Percentiles rank a stretch among this genome's conserved stretches.
Conservation (phyloP, 1,284 basidiomycete genomes). For the Ceratobasidium sp. region DNA sequence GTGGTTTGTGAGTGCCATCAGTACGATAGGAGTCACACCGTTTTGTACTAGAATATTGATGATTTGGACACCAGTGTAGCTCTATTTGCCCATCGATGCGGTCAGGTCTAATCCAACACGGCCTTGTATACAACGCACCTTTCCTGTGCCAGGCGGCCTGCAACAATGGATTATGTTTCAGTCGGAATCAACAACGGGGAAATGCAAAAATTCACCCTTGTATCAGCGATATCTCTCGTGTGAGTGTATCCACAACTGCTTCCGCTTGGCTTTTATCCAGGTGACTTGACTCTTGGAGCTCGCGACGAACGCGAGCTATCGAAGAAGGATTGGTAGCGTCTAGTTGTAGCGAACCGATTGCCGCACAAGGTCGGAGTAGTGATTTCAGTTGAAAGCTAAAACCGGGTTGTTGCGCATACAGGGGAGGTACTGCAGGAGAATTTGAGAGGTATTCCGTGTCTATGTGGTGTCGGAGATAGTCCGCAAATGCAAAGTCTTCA, state of each 20-base stretch:
- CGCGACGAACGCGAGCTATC: constrained; percentile 53
- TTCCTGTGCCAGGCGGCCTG: constrained; percentile 78
- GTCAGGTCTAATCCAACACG: background rate
- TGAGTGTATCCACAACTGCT: constrained; percentile 66
- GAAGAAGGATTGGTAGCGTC: constrained; percentile 52
- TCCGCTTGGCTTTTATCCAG: constrained; percentile 73
- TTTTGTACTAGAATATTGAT: constrained; percentile 65
- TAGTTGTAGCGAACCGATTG: constrained; percentile 48
- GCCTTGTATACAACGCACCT: constrained; percentile 53
- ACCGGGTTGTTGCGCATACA: constrained; percentile 57
- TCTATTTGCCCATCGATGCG: constrained; percentile 50
- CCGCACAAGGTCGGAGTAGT: constrained; percentile 48
- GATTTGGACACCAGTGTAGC: constrained; percentile 70
- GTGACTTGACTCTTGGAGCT: constrained; percentile 55
- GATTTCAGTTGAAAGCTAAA: constrained; percentile 61
- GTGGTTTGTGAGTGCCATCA: constrained; percentile 79
- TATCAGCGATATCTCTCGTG: constrained; percentile 66
- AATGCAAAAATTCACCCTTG: constrained; percentile 62
- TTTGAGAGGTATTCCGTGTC: constrained; percentile 47
- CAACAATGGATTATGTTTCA: background rate
- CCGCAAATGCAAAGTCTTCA: constrained; percentile 59
- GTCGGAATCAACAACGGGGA: too few species aligned
- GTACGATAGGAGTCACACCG: constrained; percentile 60
- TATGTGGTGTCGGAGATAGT: constrained; percentile 58
- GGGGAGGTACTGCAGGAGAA: constrained; percentile 56